Evolutionary conservation across 306 rosid species (phyloP), one percentile per base, ranked within the genome.

Genomic region (Cicer yamashitae): DNA sequence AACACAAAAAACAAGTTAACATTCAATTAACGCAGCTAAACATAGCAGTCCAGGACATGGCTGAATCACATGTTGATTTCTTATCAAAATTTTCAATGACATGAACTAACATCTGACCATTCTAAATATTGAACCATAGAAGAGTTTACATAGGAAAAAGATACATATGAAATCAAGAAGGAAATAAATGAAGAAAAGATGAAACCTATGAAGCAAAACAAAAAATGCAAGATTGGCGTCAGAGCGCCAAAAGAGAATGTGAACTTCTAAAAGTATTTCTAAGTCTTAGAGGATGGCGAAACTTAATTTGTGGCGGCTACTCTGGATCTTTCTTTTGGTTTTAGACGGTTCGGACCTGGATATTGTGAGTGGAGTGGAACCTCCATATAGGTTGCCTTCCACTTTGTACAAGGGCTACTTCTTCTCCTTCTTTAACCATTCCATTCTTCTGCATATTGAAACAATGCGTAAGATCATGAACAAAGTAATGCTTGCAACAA

Each of bases 321-420:
- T 51, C 56, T 52, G 72, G 45, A 61, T 41, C 58, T 75, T 47
- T 25, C 9, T 50, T 78, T 43, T 41, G 8, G 54, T 25, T 81
- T 79, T 86, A 56, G 84, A 48, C 93, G 77, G 85, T 87, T 67
- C 98, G 89, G 77, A 94, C 94, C 85, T 94, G 98, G 59, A 94
- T 94, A 51, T 94, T 91, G 93, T 94, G 98, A 71, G 98, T 94
- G 72, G 98, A 91, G 45, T 93, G 97, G 83, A 87, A 83, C 90
- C 98, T 91, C 97, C 98, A 94, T 71, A 94, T 94, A 41, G 97
- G 97, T 83, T 94, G 96, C 67, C 93, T 87, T 15, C 98, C 98
- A 81, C 98, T 94, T 78, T 94, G 98, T 77, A 91, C 85, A 22
- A 94, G 90, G 59, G 98, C 98, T 53, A 94, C 96, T 80, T 91